phyloP scores from a whole-genome alignment of 495 filamentous ascomycete genomes.

The Penicilliopsis zonata region DNA sequence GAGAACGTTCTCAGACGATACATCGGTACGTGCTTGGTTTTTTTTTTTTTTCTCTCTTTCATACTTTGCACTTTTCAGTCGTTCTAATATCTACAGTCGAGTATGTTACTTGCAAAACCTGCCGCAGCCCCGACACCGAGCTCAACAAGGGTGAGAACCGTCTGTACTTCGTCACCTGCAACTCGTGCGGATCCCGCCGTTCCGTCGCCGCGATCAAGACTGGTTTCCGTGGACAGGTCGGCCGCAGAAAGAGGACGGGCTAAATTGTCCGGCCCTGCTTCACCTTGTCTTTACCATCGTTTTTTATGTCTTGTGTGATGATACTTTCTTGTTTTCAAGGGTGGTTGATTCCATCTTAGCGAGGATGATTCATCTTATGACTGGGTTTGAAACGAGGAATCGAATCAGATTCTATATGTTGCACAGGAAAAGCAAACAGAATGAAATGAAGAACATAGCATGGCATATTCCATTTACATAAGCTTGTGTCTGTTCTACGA shows the following conservation, averaged over 20 bases:
- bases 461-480: too few relatives aligned
- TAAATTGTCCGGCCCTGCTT: too few relatives aligned
- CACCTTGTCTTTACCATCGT: too few relatives aligned
- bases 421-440: too few relatives aligned
- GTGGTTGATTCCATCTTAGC: too few relatives aligned
- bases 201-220: slow-evolving; percentile 97
- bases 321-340: slow-evolving; percentile 6
- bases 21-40: slow-evolving; percentile 55
- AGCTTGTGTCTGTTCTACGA: too few relatives aligned
- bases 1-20: slow-evolving; percentile 91
- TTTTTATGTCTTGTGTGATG: slow-evolving; percentile 15
- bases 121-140: slow-evolving; percentile 86
- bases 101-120: slow-evolving; percentile 98
- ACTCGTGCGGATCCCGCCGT: slow-evolving; percentile 81
- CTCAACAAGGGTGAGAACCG: slow-evolving; percentile 98
- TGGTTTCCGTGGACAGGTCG: slow-evolving; percentile 96
- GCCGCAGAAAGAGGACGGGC: slow-evolving; percentile 67
- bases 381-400: too few relatives aligned
- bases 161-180: slow-evolving; percentile 74
- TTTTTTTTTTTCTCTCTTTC: not conserved
- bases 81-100: slow-evolving; percentile 48
- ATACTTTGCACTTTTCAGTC: not conserved
- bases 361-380: too few relatives aligned
- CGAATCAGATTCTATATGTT: too few relatives aligned
- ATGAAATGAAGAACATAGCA: slow-evolving; percentile 12